Evolutionary conservation across 2,329 filamentous ascomycete species (phyloP), one percentile per base, ranked within the genome.

Genomic region (Biscogniauxia sp.): DNA sequence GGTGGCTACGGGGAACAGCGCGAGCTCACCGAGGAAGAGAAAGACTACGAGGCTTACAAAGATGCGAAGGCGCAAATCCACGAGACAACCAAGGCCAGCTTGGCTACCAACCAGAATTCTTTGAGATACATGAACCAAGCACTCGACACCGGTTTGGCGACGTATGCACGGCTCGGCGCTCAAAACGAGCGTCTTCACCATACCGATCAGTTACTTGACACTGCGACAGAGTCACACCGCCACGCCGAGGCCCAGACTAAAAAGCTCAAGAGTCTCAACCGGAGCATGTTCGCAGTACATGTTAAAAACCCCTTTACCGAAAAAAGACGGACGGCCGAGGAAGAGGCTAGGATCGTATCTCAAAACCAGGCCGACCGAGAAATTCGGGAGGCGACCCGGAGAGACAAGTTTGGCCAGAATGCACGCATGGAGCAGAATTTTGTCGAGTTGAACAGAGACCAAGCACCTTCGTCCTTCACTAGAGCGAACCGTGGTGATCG

Each of bases 271-370:
- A 91, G 86, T 0, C 80, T 96, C 55, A 96, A 97, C 76, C 83
- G 89, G 64, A 93, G 89, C 79, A 96, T 97, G 92, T 97, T 97
- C 71, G 90, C 91, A 5, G 85, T 93, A 20, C 89, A 93, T 70
- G 88, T 93, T 25, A 81, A 82, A 57, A 92, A 92, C 69, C 89
- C 89, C 0, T 92, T 97, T 73, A 95, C 91, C 0, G 86, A 86
- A 15, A 86, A 84, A 64, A 84, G 83, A 66, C 84, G 88, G 52
- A 84, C 83, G 26, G 80, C 82, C 58, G 86, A 85, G 60, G 83
- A 86, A 58, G 65, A 67, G 41, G 64, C 65, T 25, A 61, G 20
- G 20, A 61, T 67, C 20, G 0, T 67, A 1, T 55, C 20, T n/a
- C 65, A 67, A 32, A 67, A 91, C 69, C 84, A 88, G 37, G 72